phyloP scores from a whole-genome alignment of 768 basidiomycete species.

The Tulasnella sp. region DNA sequence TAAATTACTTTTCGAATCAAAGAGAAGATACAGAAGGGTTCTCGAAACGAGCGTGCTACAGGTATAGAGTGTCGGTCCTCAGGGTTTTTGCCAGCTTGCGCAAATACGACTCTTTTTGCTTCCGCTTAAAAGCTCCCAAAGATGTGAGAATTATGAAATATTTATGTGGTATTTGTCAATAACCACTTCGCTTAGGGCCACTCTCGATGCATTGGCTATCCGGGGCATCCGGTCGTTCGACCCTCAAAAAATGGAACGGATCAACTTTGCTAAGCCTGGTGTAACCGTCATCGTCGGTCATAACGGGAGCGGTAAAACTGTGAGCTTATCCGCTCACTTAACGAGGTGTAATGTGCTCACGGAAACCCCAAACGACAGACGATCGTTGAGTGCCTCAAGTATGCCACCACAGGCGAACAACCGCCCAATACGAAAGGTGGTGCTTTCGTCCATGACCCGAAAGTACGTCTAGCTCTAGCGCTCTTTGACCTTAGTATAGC shows the following conservation, averaged over 20 bases:
- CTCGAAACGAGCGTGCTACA: background rate
- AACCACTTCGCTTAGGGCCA: slow-evolving; percentile 53
- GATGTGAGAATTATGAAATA: background rate
- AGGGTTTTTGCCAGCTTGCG: background rate
- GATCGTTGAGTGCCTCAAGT: slow-evolving; percentile 99
- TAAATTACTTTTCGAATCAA: background rate
- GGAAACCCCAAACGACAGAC: slow-evolving; percentile 52
- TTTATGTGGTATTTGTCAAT: background rate
- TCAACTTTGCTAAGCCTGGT: slow-evolving; percentile 90
- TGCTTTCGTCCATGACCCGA: slow-evolving; percentile 98
- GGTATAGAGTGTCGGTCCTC: background rate
- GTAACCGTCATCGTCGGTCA: slow-evolving; percentile 98
- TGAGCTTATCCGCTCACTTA: slow-evolving; percentile 38
- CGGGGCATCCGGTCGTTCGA: slow-evolving; percentile 95
- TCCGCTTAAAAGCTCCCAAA: background rate
- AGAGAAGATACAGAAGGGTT: background rate
- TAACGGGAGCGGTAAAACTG: slow-evolving; percentile 97
- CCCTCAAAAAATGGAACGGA: slow-evolving; percentile 89
- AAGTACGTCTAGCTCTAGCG: slow-evolving; percentile 44
- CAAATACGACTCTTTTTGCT: background rate
- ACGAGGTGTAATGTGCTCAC: background rate
- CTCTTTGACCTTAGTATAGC: background rate
- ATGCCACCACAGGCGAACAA: slow-evolving; percentile 97
- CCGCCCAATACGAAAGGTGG: slow-evolving; percentile 97
- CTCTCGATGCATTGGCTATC: slow-evolving; percentile 90